Conservation (phyloP, 257 asterid genomes). For the Handroanthus guayacan region DNA sequence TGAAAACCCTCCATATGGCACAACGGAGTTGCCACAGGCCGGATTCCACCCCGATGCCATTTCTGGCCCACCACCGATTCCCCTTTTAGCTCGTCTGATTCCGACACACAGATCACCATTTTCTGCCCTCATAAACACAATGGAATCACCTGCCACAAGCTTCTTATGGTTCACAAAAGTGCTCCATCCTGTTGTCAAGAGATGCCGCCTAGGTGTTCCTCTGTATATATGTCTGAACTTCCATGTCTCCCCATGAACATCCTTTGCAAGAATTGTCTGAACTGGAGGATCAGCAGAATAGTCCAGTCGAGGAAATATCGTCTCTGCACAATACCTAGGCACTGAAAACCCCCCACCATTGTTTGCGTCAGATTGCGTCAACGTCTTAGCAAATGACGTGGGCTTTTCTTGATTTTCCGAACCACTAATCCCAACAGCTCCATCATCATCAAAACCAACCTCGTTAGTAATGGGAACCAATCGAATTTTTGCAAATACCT, state of each 20-base stretch:
- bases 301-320: constrained; percentile 80
- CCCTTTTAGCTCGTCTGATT: constrained; percentile 81
- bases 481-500: constrained; percentile 70
- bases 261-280: constrained; percentile 84
- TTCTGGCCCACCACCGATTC: constrained; percentile 72
- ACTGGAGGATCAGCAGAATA: constrained; percentile 86
- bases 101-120: constrained; percentile 92
- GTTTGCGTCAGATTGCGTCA: constrained; percentile 91
- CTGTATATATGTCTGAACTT: constrained; percentile 90
- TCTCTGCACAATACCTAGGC: constrained; percentile 94
- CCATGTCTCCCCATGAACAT: constrained; percentile 95
- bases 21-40: constrained; percentile 50
- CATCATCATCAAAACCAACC: constrained; percentile 44
- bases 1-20: constrained; percentile 71
- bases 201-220: constrained; percentile 97
- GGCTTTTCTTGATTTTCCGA: constrained; percentile 68
- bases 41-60: constrained; percentile 70
- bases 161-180: constrained; percentile 91
- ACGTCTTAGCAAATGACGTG: constrained; percentile 81
- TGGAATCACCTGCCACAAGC: constrained; percentile 93
- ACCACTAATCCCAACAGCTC: constrained; percentile 39
- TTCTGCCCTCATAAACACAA: constrained; percentile 83
- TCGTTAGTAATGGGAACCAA: constrained; percentile 53
- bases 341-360: constrained; percentile 97
- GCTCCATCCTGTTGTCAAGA: constrained; percentile 95